Evolutionary conservation across 176 grass and related monocot species (phyloP).

Genomic region (Rhipidocladum racemiflorum): DNA sequence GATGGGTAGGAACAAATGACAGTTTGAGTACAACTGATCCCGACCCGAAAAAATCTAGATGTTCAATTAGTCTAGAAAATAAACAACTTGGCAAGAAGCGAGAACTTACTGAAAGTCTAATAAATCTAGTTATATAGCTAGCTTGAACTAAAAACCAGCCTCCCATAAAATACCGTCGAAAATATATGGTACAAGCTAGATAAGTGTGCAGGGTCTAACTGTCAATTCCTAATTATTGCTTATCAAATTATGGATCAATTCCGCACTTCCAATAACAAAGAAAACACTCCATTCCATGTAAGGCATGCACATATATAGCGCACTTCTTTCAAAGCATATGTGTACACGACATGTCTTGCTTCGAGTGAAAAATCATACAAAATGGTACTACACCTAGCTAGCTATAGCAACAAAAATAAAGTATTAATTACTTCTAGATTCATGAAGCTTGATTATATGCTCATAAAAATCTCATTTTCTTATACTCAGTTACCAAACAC

Average conservation of each 20-base stretch:
- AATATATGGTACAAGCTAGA: background rate
- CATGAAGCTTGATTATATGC: constrained; percentile 9
- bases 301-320: background rate
- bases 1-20: background rate
- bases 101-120: background rate
- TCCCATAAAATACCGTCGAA: background rate
- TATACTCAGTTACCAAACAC: background rate
- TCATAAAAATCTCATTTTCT: background rate
- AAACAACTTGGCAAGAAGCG: background rate
- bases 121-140: background rate
- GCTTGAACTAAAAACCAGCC: background rate
- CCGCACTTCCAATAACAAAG: background rate
- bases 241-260: background rate
- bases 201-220: background rate
- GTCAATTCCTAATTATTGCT: background rate
- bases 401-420: background rate
- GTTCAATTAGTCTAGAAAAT: background rate
- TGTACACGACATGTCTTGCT: background rate
- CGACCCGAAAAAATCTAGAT: background rate
- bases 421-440: background rate
- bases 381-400: background rate
- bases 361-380: background rate
- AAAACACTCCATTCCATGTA: background rate
- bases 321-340: background rate
- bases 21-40: background rate